phyloP scores from a whole-genome alignment of 2,329 filamentous ascomycete genomes.

The Talaromyces sp. region DNA sequence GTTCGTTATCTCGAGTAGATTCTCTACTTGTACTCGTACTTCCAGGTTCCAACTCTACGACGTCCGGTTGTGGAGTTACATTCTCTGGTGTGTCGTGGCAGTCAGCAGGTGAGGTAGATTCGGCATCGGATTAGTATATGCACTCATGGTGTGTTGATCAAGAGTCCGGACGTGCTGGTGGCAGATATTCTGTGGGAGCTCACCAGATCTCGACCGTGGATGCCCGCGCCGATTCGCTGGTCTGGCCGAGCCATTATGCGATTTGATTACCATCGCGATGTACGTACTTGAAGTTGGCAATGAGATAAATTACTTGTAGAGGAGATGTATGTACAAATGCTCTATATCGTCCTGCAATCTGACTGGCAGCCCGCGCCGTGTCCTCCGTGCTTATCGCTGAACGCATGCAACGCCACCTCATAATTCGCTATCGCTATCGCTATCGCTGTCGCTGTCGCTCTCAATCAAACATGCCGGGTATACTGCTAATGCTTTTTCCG shows the following conservation, averaged over 20 bases:
- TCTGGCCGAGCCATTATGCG: background rate
- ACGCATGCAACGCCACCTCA: background rate
- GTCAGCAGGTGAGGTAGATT: background rate
- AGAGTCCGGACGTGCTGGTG: background rate
- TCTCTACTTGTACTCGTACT: too few relatives aligned
- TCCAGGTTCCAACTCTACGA: too few relatives aligned
- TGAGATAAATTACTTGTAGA: background rate
- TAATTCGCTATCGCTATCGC: background rate
- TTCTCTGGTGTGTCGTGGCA: background rate
- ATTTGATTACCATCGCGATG: background rate
- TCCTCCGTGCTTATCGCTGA: background rate
- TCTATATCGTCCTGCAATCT: background rate
- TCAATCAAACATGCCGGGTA: background rate
- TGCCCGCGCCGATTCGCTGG: background rate
- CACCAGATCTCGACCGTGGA: background rate
- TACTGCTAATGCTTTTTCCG: constrained; percentile 9
- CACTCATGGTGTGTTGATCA: background rate
- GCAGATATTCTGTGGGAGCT: background rate
- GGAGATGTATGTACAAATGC: background rate
- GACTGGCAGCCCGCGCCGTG: background rate
- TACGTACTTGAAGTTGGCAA: background rate
- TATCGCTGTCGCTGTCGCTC: background rate
- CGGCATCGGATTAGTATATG: background rate
- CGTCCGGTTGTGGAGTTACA: background rate
- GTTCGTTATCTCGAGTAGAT: background rate